A percentile compares a stretch with the other conserved stretches of the same genome.
Conservation (phyloP, 768 basidiomycete species). For the Mrakia gelida region DNA sequence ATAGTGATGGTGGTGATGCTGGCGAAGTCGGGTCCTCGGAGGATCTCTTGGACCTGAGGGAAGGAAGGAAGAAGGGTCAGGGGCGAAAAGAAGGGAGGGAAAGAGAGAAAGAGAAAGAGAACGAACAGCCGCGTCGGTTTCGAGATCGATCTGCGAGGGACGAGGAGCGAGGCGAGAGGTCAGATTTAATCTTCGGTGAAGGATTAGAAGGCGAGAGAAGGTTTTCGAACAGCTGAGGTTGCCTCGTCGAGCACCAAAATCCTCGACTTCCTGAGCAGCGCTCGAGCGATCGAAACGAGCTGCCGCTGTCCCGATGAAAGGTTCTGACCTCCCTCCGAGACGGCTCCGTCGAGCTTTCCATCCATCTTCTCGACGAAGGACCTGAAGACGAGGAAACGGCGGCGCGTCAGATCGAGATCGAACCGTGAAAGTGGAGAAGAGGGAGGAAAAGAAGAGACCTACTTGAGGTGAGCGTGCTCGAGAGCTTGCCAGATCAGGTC, state of each 20-base stretch:
- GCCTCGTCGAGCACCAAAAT: constrained; percentile 93
- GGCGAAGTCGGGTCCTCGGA: constrained; percentile 70
- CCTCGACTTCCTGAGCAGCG: constrained; percentile 67
- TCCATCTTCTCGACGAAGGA: constrained; percentile 42
- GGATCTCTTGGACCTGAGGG: constrained; percentile 60
- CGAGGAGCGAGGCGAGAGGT: not conserved
- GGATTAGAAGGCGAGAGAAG: not conserved
- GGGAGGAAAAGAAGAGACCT: not conserved
- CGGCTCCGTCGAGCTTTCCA: constrained; percentile 64
- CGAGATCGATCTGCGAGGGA: not conserved
- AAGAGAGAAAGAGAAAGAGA: too few species aligned
- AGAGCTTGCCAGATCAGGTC: constrained; percentile 82
- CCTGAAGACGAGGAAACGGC: constrained; percentile 29
- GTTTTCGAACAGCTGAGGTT: constrained; percentile 35
- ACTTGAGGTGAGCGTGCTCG: constrained; percentile 54
- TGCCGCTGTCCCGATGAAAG: constrained; percentile 82
- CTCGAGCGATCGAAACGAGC: constrained; percentile 81
- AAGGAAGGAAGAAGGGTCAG: too few species aligned
- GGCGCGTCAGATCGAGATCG: not conserved
- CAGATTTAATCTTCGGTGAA: too few species aligned
- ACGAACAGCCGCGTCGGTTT: constrained; percentile 10
- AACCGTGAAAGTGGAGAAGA: not conserved
- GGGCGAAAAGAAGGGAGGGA: not conserved
- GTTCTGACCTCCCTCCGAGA: constrained; percentile 74
- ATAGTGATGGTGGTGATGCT: constrained; percentile 81